Base-by-base conservation (phyloP, 208 protist genomes). In the Trichomonas gallinae region DNA sequence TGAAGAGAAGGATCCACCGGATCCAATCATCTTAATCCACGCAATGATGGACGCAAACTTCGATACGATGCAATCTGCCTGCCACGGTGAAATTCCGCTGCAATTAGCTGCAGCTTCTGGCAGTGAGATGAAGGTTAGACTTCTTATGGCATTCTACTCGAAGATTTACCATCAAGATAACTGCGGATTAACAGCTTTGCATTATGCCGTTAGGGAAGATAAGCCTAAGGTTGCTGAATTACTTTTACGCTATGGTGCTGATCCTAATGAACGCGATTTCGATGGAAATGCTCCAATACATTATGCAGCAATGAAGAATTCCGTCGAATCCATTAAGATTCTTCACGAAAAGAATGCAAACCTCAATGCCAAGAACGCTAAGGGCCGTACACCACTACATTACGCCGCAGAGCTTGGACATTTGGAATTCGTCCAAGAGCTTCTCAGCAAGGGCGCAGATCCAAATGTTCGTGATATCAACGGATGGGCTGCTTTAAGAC, bases 381-480 rank as follows among this genome's bases (percentile, higher is more conserved):
- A 48, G 9, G 87, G 87, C n/a, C 17, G 44, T 15, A 93, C 87
- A 58, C 44, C 87, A 38, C 15, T 93, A 15, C 87, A 93, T 93
- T n/a, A 26, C 31, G 87, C 87, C 38, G 87, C 87, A 38, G 87
- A 93, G 44, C 40, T 51, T 38, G 87, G 87, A 2, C 40, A 93
- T 51, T 42, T 23, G n/a, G 87, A 93, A 48, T 4, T 44, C 2
- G 44, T 93, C 0, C 21, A 93, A n/a, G 87, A 58, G 44, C 44
- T 93, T 40, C 44, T 93, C 0, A 26, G 8, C 0, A 93, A 93
- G 38, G 87, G 87, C 11, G 87, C 87, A 49, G 87, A 93, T 93
- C 87, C 87, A 48, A 93, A 93, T 51, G 34, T 93, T 9, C 11
- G 87, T 34, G 87, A 93, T 51, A 93, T 93, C n/a, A 93, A 93